Evolutionary conservation across 129 eudicot species (phyloP).

Genomic region (Flaveria ramosissima): DNA sequence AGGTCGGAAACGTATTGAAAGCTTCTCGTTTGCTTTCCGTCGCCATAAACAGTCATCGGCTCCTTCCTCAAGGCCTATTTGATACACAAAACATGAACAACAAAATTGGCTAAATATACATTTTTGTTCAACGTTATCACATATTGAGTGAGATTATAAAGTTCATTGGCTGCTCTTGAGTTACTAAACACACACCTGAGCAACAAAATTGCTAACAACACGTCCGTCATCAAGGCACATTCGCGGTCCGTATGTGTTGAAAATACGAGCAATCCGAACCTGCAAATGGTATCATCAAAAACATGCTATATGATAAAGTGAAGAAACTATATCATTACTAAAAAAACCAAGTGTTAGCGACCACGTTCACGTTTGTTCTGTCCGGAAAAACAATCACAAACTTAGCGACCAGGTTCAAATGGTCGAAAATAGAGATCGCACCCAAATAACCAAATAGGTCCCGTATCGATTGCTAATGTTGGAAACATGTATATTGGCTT

Average conservation of each 20-base stretch:
- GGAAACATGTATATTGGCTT: too few relatives aligned
- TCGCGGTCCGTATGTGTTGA: slow-evolving; percentile 75
- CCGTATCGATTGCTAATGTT: too few relatives aligned
- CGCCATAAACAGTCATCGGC: slow-evolving; percentile 84
- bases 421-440: too few relatives aligned
- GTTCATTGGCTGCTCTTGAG: too few relatives aligned
- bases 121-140: too few relatives aligned
- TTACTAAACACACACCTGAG: slow-evolving; percentile 51
- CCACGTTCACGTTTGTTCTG: too few relatives aligned
- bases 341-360: too few relatives aligned
- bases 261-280: slow-evolving; percentile 75
- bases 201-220: slow-evolving; percentile 79
- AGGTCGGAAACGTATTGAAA: slow-evolving; percentile 84
- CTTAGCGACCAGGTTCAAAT: too few relatives aligned
- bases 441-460: too few relatives aligned
- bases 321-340: too few relatives aligned
- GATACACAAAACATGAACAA: slow-evolving; percentile 10
- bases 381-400: too few relatives aligned
- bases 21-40: slow-evolving; percentile 86
- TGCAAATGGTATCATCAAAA: slow-evolving; percentile 16
- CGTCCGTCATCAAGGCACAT: slow-evolving; percentile 80
- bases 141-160: too few relatives aligned
- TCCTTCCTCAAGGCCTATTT: slow-evolving; percentile 75
- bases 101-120: neutral
- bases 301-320: neutral